Conservation (phyloP, 176 grass and related monocot genomes). For the Oryza coarctata region DNA sequence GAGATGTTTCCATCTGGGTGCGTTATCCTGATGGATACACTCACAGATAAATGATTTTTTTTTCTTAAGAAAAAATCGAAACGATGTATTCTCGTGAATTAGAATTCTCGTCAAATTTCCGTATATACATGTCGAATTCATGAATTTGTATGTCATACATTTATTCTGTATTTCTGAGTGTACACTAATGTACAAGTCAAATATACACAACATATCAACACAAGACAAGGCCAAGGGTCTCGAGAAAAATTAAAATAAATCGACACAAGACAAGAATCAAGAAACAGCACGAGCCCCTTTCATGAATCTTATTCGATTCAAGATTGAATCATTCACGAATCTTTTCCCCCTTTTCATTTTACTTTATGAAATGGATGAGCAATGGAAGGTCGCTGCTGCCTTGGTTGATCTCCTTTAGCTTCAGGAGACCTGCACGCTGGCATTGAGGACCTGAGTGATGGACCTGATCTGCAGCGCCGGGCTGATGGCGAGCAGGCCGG, state of each 20-base stretch:
- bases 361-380: not conserved
- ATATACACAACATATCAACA: not conserved
- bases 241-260: not conserved
- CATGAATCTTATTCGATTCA: slow-evolving; percentile 7
- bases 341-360: not conserved
- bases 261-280: not conserved
- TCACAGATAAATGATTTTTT: not conserved
- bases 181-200: slow-evolving; percentile 21
- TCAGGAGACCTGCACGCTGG: slow-evolving; percentile 46
- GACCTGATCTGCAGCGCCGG: slow-evolving; percentile 79
- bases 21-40: not conserved
- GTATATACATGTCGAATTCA: not conserved
- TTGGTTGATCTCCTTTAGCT: not conserved
- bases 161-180: slow-evolving; percentile 16
- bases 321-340: not conserved
- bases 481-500: slow-evolving; percentile 62
- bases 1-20: slow-evolving; percentile 4
- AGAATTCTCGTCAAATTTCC: not conserved
- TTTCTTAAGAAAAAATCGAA: not conserved
- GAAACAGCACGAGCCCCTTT: not conserved
- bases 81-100: not conserved
- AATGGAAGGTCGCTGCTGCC: not conserved
- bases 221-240: not conserved
- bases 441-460: slow-evolving; percentile 52
- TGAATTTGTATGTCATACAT: not conserved